Percentiles rank a stretch among this genome's conserved stretches.
Evolutionary conservation across 352 stramenopile genomes (phyloP).

Genomic region (Phytophthora pistaciae): DNA sequence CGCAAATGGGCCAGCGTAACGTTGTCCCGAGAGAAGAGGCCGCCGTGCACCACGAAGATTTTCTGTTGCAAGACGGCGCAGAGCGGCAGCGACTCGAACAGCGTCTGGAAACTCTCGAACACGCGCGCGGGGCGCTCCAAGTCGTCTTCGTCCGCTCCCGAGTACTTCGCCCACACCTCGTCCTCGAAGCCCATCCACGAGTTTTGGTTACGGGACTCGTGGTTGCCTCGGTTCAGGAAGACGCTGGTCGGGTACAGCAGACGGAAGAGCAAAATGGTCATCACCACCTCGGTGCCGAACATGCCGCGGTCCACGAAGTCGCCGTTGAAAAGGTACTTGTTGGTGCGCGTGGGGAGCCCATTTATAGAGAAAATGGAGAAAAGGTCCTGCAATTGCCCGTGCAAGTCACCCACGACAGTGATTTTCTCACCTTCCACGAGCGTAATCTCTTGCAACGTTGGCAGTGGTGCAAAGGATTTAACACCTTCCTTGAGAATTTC

Average conservation of each 20-base stretch:
- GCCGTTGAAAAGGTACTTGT: slow-evolving; percentile 97
- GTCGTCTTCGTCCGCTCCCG: slow-evolving; percentile 62
- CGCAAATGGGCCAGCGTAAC: slow-evolving; percentile 92
- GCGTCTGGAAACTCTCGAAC: slow-evolving; percentile 77
- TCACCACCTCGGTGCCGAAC: slow-evolving; percentile 90
- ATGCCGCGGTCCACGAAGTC: slow-evolving; percentile 96
- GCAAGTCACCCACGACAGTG: slow-evolving; percentile 94
- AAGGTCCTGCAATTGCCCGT: slow-evolving; percentile 96
- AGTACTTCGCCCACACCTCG: slow-evolving; percentile 89
- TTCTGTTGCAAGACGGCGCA: slow-evolving; percentile 91
- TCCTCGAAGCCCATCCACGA: slow-evolving; percentile 95
- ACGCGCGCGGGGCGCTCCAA: slow-evolving; percentile 53
- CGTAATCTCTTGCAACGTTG: slow-evolving; percentile 90
- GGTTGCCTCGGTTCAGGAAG: slow-evolving; percentile 95
- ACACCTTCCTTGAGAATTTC: slow-evolving; percentile 84
- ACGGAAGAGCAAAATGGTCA: slow-evolving; percentile 81
- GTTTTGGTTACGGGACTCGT: slow-evolving; percentile 96
- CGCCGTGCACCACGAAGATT: slow-evolving; percentile 96
- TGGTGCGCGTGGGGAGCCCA: slow-evolving; percentile 88
- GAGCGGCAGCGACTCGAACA: slow-evolving; percentile 92
- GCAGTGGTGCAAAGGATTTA: slow-evolving; percentile 62
- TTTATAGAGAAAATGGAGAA: slow-evolving; percentile 96
- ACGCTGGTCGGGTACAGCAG: slow-evolving; percentile 88
- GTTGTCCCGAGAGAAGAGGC: slow-evolving; percentile 93
- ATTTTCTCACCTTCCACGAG: slow-evolving; percentile 89